A percentile compares a stretch with the other conserved stretches of the same genome.
Conservation (phyloP, 345 rosid species). For the Nasturtium officinale region DNA sequence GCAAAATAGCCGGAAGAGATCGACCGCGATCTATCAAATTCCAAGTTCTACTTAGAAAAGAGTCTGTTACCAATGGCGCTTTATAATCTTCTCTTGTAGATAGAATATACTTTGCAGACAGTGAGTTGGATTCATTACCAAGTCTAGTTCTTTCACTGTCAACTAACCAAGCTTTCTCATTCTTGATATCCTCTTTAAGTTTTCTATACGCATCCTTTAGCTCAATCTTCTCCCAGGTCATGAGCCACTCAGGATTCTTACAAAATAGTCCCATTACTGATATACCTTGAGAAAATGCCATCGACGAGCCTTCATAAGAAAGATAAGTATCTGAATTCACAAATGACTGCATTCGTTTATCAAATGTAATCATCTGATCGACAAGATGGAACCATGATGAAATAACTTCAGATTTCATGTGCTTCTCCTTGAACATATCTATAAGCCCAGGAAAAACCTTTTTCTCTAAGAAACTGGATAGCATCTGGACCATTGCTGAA, state of each 20-base stretch:
- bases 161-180: conserved; percentile 60
- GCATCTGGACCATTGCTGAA: conserved; percentile 69
- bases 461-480: conserved; percentile 61
- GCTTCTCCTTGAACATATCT: conserved; percentile 53
- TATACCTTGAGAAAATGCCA: conserved; percentile 45
- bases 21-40: conserved; percentile 60
- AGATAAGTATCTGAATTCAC: conserved; percentile 54
- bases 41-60: conserved; percentile 53
- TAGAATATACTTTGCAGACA: conserved; percentile 51
- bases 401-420: conserved; percentile 51
- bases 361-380: conserved; percentile 70
- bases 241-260: conserved; percentile 68
- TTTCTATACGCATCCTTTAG: conserved; percentile 72
- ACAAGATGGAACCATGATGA: conserved; percentile 76
- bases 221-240: conserved; percentile 80
- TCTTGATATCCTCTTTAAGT: conserved; percentile 56
- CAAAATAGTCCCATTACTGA: conserved; percentile 59
- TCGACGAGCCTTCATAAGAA: conserved; percentile 47
- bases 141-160: conserved; percentile 29
- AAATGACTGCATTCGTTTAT: conserved; percentile 60
- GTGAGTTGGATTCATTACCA: conserved; percentile 27
- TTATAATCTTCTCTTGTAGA: conserved; percentile 59
- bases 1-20: conserved; percentile 49
- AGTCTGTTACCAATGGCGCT: conserved; percentile 66
- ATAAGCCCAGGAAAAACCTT: conserved; percentile 53